Evolutionary conservation across 2,329 filamentous ascomycete genomes (phyloP), one percentile per base, ranked within the genome.

Genomic region (Bipolaris cookei): DNA sequence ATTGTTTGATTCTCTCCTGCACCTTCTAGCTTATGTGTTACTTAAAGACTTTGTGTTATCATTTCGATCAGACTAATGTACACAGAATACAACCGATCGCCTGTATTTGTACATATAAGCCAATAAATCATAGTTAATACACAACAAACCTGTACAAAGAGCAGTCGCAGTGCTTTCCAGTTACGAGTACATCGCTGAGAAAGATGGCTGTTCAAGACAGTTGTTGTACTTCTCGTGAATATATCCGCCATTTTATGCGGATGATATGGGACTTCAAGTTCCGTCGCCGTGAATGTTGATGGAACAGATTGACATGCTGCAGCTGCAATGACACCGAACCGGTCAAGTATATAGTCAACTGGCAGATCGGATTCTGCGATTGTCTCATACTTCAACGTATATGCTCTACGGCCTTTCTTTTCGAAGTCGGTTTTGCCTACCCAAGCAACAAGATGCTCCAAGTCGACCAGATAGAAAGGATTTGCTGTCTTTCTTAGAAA

Each of bases 311-410:
- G 23, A 50, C 5, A 50, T 50, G 25, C 47, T 50, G n/a, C 11
- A 50, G 47, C 47, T 34, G 54, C 35, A 50, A 66, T 59, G 18
- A 66, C 55, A 30, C 61, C 48, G 23, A 55, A 59, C 14, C 37
- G 28, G 54, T 66, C 53, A 42, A 66, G 44, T n/a, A 21, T 20
- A 54, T 64, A 61, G 14, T 59, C 42, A 50, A 39, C 37, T 49
- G 51, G 63, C 28, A 66, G 14, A 34, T 62, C 41, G 2, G 51
- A 52, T 34, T 50, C 8, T n/a, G 47, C 14, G 37, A 62, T 43
- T 42, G 14, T 37, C 35, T 53, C 14, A 28, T 47, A 53, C 43
- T 53, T 53, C 2, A 53, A n/a, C 4, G 38, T 52, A 6, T 30
- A 59, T 49, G 21, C 25, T 21, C 41, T 56, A 18, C 38, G 32